Conservation (phyloP, 257 asterid genomes). For the Nemophila menziesii region DNA sequence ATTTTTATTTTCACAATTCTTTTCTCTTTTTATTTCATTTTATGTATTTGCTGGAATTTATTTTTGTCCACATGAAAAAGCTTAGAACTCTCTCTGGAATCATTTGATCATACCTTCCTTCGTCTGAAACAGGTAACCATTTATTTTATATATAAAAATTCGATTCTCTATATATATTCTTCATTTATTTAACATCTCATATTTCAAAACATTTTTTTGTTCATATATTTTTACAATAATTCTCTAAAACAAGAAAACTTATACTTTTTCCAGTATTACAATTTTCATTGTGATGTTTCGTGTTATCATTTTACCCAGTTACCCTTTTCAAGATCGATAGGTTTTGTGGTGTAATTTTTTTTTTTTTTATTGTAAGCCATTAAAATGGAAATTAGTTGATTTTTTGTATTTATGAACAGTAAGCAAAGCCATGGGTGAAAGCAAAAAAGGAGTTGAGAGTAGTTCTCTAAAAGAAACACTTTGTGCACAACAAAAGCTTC, state of each 20-base stretch:
- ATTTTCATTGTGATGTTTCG: not conserved
- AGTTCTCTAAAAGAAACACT: constrained; percentile 52
- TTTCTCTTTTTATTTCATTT: too few species aligned
- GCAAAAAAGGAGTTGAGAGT: constrained; percentile 32
- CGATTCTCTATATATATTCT: not conserved
- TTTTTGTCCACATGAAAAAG: not conserved
- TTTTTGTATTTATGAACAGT: not conserved
- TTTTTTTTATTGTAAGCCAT: not conserved
- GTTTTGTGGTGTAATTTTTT: not conserved
- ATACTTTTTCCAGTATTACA: too few species aligned
- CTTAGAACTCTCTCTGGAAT: not conserved
- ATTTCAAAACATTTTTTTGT: not conserved
- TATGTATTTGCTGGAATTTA: not conserved
- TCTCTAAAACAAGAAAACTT: not conserved
- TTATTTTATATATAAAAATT: not conserved
- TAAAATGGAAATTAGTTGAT: not conserved
- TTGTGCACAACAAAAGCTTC: constrained; percentile 60
- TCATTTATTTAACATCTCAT: too few species aligned
- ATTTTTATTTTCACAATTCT: not conserved
- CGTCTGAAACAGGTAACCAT: not conserved
- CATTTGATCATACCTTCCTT: not conserved
- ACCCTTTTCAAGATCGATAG: not conserved
- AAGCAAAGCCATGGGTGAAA: constrained; percentile 34
- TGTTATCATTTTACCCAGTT: not conserved
- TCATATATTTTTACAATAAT: not conserved